Evolutionary conservation across 1,284 basidiomycete species (phyloP), one percentile per base, ranked within the genome.

Genomic region (Sporisorium scitamineum): DNA sequence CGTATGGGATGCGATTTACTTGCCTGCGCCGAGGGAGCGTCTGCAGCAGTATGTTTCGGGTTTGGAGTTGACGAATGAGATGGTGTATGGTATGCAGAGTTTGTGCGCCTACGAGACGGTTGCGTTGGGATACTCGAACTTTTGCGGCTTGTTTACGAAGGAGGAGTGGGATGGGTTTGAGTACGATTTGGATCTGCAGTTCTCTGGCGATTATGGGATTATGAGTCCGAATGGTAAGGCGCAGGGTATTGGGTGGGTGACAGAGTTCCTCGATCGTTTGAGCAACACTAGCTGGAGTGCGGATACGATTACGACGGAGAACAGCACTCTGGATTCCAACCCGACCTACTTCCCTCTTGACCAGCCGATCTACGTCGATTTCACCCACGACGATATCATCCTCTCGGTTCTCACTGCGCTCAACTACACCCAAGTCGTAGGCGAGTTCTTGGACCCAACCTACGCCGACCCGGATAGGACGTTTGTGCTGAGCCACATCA

Each of bases 81-180:
- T 81, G 59, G 69, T 82, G 13, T 78, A 75, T 29, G 76, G 76
- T 26, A 79, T 82, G 76, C 78, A 79, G 56, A 65, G 64, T 24
- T 55, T 92, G 85, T 84, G 82, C 48, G 69, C 79, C 18, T 82
- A 80, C 71, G 81, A 84, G 60, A 82, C 79, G 10, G 72, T 61
- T 3, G 72, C 76, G 18, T 52, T 81, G 6, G 82, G 81, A 24
- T 82, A 76, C 52, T 76, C 70, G n/a, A 48, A 80, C 64, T 97
- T 96, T 87, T 97, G 95, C 80, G 89, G 90, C 61, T 87, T 97
- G 0, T 97, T 97, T 86, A 94, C 93, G 0, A 88, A 92, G 82
- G 90, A 93, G 51, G 94, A 97, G 85, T 94, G 94, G 91, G 89
- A 92, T 76, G 93, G 93, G 7, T 95, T 93, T 51, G 78, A 83